Evolutionary conservation across 768 basidiomycete species (phyloP).

Genomic region (Exsudoporus frostii): DNA sequence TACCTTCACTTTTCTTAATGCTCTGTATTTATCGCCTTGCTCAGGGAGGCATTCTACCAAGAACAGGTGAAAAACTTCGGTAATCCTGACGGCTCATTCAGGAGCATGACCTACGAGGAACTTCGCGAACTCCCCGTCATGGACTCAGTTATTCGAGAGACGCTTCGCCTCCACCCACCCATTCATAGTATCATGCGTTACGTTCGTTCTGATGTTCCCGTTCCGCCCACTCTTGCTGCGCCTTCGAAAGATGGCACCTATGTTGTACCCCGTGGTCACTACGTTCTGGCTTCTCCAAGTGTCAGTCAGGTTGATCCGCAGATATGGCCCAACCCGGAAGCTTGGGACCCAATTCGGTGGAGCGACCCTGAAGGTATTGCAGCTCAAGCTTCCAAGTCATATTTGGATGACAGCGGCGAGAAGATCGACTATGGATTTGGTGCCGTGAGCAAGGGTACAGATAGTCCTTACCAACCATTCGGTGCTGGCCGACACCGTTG

Average conservation of each 20-base stretch:
- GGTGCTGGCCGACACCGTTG: conserved; percentile 95
- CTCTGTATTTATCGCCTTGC: neutral
- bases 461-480: conserved; percentile 95
- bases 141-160: conserved; percentile 90
- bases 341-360: conserved; percentile 87
- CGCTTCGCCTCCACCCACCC: conserved; percentile 89
- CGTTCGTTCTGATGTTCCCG: conserved; percentile 78
- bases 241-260: conserved; percentile 73
- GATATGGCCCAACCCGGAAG: conserved; percentile 69
- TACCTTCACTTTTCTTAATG: neutral
- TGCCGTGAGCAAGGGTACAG: conserved; percentile 92
- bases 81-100: conserved; percentile 75
- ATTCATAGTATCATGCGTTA: conserved; percentile 95
- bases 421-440: conserved; percentile 98
- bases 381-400: conserved; percentile 70
- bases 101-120: conserved; percentile 82
- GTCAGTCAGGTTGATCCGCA: conserved; percentile 83
- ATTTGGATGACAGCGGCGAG: conserved; percentile 73
- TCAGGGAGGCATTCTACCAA: conserved; percentile 76
- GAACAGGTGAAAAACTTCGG: conserved; percentile 86
- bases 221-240: conserved; percentile 77
- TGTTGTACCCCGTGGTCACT: conserved; percentile 87
- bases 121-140: conserved; percentile 78
- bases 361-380: conserved; percentile 80
- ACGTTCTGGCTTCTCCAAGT: conserved; percentile 83